Evolutionary conservation across 2,329 filamentous ascomycete genomes (phyloP).

Genomic region (Colletotrichum tamarilloi): DNA sequence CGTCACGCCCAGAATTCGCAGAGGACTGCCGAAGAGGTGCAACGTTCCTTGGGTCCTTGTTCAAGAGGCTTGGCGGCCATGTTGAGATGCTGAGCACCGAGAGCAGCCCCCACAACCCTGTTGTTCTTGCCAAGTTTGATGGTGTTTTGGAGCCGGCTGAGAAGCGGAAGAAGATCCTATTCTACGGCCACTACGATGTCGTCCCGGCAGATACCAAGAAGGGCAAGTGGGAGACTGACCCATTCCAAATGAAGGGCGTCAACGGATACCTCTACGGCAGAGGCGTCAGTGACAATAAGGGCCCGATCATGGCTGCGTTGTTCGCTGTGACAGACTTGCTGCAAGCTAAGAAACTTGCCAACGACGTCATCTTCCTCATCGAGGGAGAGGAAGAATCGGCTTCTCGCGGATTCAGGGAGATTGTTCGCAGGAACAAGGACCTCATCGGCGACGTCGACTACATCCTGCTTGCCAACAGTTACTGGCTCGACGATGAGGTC

Average conservation of each 20-base stretch:
- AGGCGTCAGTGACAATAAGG: constrained; percentile 98
- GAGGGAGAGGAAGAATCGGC: constrained; percentile 98
- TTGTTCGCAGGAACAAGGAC: constrained; percentile 81
- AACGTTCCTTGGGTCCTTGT: constrained; percentile 88
- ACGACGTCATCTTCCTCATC: constrained; percentile 93
- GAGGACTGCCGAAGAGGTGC: constrained; percentile 94
- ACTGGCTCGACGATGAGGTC: constrained; percentile 97
- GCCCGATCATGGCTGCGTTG: constrained; percentile 91
- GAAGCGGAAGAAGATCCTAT: constrained; percentile 86
- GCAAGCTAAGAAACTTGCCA: constrained; percentile 83
- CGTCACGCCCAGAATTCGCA: constrained; percentile 84
- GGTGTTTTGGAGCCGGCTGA: constrained; percentile 75
- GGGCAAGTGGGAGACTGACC: constrained; percentile 86
- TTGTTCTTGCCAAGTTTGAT: constrained; percentile 91
- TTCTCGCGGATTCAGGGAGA: constrained; percentile 88
- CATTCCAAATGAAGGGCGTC: constrained; percentile 88
- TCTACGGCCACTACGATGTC: constrained; percentile 98
- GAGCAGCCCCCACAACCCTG: constrained; percentile 80
- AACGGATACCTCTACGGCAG: constrained; percentile 95
- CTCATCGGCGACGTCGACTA: constrained; percentile 93
- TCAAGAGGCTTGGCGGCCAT: constrained; percentile 90
- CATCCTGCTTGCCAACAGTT: constrained; percentile 95
- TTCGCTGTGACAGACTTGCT: constrained; percentile 93
- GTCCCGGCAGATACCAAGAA: constrained; percentile 88
- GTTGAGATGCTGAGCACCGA: constrained; percentile 91